Evolutionary conservation across 1,284 basidiomycete species (phyloP).

Genomic region (Cutaneotrichosporon sp.): DNA sequence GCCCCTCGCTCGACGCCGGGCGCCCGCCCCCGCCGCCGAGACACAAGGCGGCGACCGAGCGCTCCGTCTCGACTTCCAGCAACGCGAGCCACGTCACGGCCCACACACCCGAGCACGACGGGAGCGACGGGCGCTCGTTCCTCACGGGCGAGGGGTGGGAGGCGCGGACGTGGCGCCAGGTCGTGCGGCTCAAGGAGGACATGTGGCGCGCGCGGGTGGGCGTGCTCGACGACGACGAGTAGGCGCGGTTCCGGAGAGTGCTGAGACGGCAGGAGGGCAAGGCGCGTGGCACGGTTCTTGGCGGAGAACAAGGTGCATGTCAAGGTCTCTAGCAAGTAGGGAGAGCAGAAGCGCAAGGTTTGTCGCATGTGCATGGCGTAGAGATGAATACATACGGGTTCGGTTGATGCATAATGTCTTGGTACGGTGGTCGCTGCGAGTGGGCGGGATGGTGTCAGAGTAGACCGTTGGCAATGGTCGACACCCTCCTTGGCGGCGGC

Average conservation of each 20-base stretch:
- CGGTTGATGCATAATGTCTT: too few species aligned
- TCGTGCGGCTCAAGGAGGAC: conserved; percentile 76
- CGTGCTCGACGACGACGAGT: conserved; percentile 19
- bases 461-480: too few species aligned
- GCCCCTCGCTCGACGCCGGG: neutral
- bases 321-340: neutral
- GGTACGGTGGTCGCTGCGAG: too few species aligned
- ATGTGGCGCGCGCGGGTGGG: conserved; percentile 89
- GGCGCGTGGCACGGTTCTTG: conserved; percentile 1
- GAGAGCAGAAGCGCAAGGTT: too few species aligned
- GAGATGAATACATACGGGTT: too few species aligned
- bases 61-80: neutral
- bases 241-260: neutral
- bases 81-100: neutral
- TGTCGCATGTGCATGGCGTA: too few species aligned
- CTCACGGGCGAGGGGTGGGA: conserved; percentile 76
- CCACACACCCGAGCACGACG: neutral
- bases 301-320: neutral
- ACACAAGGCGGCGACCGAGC: neutral
- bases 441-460: too few species aligned
- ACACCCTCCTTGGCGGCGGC: too few species aligned
- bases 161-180: conserved; percentile 81
- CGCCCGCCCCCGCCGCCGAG: neutral
- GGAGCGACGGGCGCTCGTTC: conserved; percentile 17
- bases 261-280: neutral